Evolutionary conservation across 805 yeast species (phyloP).

Genomic region (Pichia pseudocactophila): DNA sequence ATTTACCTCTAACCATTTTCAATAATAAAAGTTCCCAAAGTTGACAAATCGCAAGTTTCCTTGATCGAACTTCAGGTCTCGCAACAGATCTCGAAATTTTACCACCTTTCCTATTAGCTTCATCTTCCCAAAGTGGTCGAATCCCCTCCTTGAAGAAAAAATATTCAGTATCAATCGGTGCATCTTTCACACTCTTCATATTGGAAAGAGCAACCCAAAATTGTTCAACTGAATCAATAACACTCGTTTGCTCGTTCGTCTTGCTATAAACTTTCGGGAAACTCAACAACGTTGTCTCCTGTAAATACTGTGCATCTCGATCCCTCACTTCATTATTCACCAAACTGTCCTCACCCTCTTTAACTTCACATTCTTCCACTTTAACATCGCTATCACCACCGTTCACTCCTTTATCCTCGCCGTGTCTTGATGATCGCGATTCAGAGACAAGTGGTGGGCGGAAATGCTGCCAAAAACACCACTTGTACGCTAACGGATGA

Average conservation of each 20-base stretch:
- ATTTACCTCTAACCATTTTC: constrained; percentile 41
- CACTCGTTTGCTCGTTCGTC: constrained; percentile 12
- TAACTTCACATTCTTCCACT: constrained; percentile 7
- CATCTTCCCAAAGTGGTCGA: constrained; percentile 64
- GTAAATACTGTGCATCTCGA: constrained; percentile 27
- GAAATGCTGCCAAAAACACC: constrained; percentile 43
- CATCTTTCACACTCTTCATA: constrained; percentile 32
- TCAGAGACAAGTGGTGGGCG: constrained; percentile 19
- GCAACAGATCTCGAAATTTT: constrained; percentile 41
- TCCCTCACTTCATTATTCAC: constrained; percentile 24
- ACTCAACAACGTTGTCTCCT: constrained; percentile 35
- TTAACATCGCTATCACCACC: constrained; percentile 3
- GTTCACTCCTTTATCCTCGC: not conserved
- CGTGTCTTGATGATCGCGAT: not conserved
- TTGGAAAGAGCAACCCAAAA: constrained; percentile 38
- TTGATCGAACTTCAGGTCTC: constrained; percentile 8
- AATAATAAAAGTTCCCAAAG: constrained; percentile 51
- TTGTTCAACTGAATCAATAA: constrained; percentile 43
- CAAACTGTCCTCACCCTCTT: constrained; percentile 14
- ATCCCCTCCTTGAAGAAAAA: constrained; percentile 51
- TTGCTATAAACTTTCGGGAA: constrained; percentile 27
- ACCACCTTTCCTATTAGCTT: constrained; percentile 50
- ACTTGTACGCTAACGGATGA: constrained; percentile 37
- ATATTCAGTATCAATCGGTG: constrained; percentile 41
- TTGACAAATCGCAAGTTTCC: constrained; percentile 26